These are phyloP conservation scores for Hygrophoropsis aurantiaca DNA, from an alignment of 768 basidiomycete species.

Conservation along the genomic window DNA sequence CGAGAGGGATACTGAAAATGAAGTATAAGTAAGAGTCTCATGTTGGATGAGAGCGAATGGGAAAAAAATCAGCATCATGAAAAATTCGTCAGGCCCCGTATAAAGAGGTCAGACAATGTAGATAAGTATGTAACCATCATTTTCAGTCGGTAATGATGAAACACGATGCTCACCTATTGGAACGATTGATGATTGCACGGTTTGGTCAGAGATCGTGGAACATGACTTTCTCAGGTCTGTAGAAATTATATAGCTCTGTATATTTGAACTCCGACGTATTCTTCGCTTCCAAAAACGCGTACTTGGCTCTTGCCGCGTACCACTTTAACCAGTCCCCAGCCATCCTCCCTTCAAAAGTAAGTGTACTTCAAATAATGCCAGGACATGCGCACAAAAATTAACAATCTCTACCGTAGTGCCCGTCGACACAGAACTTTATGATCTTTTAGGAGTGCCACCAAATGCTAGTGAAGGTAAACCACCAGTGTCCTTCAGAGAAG, in stretches of 20 bases:
- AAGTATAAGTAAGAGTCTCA: constrained; percentile 27
- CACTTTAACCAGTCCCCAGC: constrained; percentile 5
- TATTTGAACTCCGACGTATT: constrained; percentile 29
- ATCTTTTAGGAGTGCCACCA: constrained; percentile 73
- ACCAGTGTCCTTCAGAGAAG: neutral
- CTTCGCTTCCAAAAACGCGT: constrained; percentile 27
- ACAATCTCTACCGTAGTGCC: constrained; percentile 47
- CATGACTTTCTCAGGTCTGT: too few species aligned
- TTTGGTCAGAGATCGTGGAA: too few species aligned
- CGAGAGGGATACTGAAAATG: constrained; percentile 14
- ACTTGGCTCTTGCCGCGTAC: neutral
- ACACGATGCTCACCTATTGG: constrained; percentile 35
- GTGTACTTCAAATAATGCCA: too few species aligned
- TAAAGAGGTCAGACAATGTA: constrained; percentile 83
- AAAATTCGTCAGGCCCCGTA: constrained; percentile 50
- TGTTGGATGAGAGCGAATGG: constrained; percentile 12
- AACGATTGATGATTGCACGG: too few species aligned
- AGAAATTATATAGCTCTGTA: neutral
- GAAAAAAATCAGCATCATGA: constrained; percentile 21
- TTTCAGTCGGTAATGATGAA: too few species aligned
- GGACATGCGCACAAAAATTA: too few species aligned
- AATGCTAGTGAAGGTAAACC: constrained; percentile 67
- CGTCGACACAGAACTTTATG: constrained; percentile 81
- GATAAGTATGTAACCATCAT: constrained; percentile 49
- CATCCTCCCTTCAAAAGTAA: constrained; percentile 20